phyloP scores from a whole-genome alignment of 148 eudicot species.

The Mesembryanthemum crystallinum region DNA sequence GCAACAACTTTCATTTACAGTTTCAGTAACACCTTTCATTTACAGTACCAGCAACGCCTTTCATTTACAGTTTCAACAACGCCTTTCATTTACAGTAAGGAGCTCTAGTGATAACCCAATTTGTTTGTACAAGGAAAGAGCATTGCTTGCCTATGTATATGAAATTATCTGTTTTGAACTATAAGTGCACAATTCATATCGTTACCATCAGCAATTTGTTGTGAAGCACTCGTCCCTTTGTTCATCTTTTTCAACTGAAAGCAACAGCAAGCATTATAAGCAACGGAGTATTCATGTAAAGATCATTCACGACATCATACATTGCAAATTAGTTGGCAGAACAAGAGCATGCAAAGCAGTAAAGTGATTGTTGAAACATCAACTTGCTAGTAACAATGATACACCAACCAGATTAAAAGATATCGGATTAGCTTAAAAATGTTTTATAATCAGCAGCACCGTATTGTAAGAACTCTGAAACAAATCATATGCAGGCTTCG shows the following conservation, averaged over 20 bases:
- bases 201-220: not conserved
- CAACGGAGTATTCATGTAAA: not conserved
- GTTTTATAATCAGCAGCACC: not conserved
- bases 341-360: not conserved
- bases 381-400: not conserved
- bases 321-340: not conserved
- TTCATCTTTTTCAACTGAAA: slow-evolving; percentile 7
- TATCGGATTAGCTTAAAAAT: not conserved
- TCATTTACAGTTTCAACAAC: not conserved
- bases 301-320: not conserved
- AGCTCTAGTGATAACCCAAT: not conserved
- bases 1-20: not conserved
- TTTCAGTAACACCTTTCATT: no score
- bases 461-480: not conserved
- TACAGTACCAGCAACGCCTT: not conserved
- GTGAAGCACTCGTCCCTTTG: not conserved
- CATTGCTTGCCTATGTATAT: not conserved
- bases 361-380: not conserved
- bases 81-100: not conserved
- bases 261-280: not conserved
- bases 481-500: not conserved
- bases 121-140: not conserved
- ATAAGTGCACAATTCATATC: not conserved
- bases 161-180: not conserved
- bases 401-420: not conserved